Evolutionary conservation across 2,329 filamentous ascomycete species (phyloP).

Genomic region (Dendryphion nanum): DNA sequence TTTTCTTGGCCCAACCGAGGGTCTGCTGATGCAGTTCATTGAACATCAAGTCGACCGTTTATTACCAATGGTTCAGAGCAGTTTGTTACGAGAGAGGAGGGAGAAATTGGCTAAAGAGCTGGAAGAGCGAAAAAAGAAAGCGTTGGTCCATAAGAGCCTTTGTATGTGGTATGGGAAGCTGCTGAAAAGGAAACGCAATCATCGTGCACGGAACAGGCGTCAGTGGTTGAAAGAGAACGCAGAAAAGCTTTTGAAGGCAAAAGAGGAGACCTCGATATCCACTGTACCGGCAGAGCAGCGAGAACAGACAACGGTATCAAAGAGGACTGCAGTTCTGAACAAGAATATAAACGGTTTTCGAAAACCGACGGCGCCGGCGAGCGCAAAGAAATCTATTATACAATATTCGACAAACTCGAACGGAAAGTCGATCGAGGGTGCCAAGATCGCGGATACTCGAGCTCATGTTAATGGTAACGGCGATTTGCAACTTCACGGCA

Average conservation of each 20-base stretch:
- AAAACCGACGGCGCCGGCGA: too few relatives aligned
- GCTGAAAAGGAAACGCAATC: slow-evolving; percentile 22
- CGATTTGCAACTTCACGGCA: too few relatives aligned
- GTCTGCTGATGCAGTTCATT: slow-evolving; percentile 10
- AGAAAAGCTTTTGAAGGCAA: slow-evolving; percentile 7
- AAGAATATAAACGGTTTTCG: too few relatives aligned
- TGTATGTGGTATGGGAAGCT: slow-evolving; percentile 21
- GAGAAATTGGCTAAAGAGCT: background rate
- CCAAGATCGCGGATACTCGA: too few relatives aligned
- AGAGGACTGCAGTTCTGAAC: too few relatives aligned
- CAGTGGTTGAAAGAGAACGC: slow-evolving; percentile 21
- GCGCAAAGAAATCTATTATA: too few relatives aligned
- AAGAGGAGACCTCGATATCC: background rate
- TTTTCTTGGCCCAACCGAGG: slow-evolving; percentile 36
- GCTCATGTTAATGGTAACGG: too few relatives aligned
- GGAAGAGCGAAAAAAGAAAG: background rate
- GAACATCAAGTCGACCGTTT: background rate
- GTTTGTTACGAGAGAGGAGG: background rate
- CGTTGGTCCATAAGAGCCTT: background rate
- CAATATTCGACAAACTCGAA: too few relatives aligned
- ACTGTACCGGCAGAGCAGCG: slow-evolving; percentile 7
- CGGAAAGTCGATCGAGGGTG: too few relatives aligned
- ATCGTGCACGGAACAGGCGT: slow-evolving; percentile 21
- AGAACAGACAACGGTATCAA: background rate
- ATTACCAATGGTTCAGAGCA: background rate